Conservation (phyloP, 2,329 filamentous ascomycete species). For the Pseudogymnoascus destructans region DNA sequence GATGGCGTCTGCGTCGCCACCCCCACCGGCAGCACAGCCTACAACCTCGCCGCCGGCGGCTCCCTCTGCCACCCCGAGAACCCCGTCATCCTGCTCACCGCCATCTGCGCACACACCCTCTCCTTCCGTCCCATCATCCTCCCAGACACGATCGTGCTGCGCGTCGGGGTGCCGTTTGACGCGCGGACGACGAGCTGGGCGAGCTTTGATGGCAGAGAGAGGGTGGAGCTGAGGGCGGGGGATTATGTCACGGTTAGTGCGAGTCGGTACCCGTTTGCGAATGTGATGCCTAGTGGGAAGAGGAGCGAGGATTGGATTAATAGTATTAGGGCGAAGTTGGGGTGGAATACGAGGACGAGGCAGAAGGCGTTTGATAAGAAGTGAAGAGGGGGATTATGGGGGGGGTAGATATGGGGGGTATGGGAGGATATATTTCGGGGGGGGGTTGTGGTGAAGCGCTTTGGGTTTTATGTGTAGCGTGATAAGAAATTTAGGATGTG, state of each 20-base stretch:
- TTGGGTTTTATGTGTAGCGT: background rate
- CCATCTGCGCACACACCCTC: constrained; percentile 88
- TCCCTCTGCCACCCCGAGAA: constrained; percentile 93
- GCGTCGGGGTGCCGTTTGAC: constrained; percentile 89
- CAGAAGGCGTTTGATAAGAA: constrained; percentile 46
- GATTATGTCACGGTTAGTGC: constrained; percentile 80
- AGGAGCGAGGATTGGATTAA: constrained; percentile 71
- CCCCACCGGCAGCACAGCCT: constrained; percentile 87
- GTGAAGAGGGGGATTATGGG: constrained; percentile 10
- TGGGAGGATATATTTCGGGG: background rate
- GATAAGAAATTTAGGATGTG: background rate
- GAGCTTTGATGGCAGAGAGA: constrained; percentile 91
- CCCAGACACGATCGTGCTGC: constrained; percentile 87
- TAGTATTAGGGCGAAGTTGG: constrained; percentile 64
- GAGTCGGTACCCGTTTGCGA: constrained; percentile 67
- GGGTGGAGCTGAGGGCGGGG: constrained; percentile 63
- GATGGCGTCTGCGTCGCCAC: constrained; percentile 91
- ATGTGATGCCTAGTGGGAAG: constrained; percentile 55
- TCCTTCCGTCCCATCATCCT: constrained; percentile 95
- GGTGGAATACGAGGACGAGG: constrained; percentile 69
- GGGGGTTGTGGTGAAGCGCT: background rate
- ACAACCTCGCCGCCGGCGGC: constrained; percentile 91
- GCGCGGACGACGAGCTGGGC: constrained; percentile 85
- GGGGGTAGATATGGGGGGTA: background rate
- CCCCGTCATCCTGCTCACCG: constrained; percentile 85